phyloP scores from a whole-genome alignment of 2,329 filamentous ascomycete species.

The Cladobotryum protrusum region DNA sequence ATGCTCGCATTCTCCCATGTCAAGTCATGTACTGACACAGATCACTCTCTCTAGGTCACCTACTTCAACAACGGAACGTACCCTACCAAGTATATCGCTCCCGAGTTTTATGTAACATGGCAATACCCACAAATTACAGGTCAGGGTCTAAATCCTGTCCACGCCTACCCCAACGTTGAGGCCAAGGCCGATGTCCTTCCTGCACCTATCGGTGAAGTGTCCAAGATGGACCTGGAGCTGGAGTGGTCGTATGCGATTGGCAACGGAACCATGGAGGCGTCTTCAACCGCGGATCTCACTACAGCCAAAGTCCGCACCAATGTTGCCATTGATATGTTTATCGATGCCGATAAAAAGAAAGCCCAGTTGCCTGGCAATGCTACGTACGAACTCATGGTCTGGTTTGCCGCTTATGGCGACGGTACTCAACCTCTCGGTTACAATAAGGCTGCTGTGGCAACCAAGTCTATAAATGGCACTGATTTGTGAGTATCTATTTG shows the following conservation, averaged over 20 bases:
- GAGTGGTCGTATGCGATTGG: constrained; percentile 46
- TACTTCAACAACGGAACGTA: constrained; percentile 46
- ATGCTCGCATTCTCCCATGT: neutral
- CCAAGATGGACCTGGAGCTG: constrained; percentile 37
- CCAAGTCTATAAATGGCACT: constrained; percentile 33
- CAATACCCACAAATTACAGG: constrained; percentile 40
- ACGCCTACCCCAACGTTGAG: constrained; percentile 50
- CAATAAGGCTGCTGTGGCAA: constrained; percentile 24
- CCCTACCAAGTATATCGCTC: constrained; percentile 38
- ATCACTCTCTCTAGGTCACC: constrained; percentile 33
- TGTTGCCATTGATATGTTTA: constrained; percentile 54
- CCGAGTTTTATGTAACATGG: constrained; percentile 49
- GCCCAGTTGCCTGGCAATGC: constrained; percentile 37
- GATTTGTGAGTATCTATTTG: constrained; percentile 32
- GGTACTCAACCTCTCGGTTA: constrained; percentile 44
- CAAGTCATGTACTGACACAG: constrained; percentile 3
- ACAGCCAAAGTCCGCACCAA: constrained; percentile 42
- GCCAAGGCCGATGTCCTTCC: constrained; percentile 40
- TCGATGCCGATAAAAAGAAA: constrained; percentile 38
- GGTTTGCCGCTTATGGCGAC: constrained; percentile 43
- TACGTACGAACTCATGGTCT: constrained; percentile 51
- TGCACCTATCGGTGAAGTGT: constrained; percentile 31
- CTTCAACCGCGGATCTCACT: constrained; percentile 28
- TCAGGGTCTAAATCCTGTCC: constrained; percentile 47
- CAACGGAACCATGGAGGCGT: constrained; percentile 31